These are phyloP conservation scores for Podila clonocystis DNA, from an alignment of 192 early-diverging fungal genomes.

Conservation along the genomic window DNA sequence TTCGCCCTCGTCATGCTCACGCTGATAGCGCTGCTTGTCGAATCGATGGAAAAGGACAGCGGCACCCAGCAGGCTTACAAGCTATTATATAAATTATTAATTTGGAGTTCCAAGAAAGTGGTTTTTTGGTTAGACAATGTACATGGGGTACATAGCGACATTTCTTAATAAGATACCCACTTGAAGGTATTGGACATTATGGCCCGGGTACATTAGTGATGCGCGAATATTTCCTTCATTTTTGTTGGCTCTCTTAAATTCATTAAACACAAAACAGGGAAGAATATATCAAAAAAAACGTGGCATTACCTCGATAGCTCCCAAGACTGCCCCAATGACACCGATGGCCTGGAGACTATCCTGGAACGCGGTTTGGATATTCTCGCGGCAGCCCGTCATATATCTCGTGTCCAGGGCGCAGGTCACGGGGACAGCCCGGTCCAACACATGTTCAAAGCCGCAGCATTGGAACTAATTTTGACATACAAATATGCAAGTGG, in stretches of 20 bases:
- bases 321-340: conserved; percentile 49
- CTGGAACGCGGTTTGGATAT: conserved; percentile 46
- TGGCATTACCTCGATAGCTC: conserved; percentile 48
- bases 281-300: not conserved
- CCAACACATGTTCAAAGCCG: conserved; percentile 48
- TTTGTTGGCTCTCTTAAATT: not conserved
- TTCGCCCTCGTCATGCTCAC: conserved; percentile 26
- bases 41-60: conserved; percentile 42
- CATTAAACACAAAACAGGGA: not conserved
- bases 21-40: conserved; percentile 27
- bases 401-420: conserved; percentile 36
- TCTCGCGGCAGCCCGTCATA: conserved; percentile 46
- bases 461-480: conserved; percentile 50
- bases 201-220: too few relatives aligned
- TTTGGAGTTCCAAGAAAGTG: not conserved
- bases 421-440: conserved; percentile 39
- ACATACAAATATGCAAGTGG: not conserved
- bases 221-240: too few relatives aligned
- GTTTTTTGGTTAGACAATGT: not conserved
- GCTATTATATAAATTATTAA: conserved; percentile 4
- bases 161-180: conserved; percentile 5
- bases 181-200: too few relatives aligned
- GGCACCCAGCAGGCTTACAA: conserved; percentile 43
- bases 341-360: conserved; percentile 52
- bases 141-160: not conserved